These are phyloP conservation scores for Pichia kluyveri DNA, from an alignment of 805 yeast genomes.

Conservation along the genomic window DNA sequence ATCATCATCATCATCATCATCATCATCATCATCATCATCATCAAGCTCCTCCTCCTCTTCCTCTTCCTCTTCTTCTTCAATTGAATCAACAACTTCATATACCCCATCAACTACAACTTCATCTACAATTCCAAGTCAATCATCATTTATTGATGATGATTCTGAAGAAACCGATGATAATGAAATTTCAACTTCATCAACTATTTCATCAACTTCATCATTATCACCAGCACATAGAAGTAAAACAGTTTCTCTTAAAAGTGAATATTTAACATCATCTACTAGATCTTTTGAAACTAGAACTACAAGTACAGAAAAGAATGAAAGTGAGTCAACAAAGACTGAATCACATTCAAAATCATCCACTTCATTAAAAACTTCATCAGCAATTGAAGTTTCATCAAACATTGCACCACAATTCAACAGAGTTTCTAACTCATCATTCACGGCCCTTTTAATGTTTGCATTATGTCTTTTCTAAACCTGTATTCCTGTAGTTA, in stretches of 20 bases:
- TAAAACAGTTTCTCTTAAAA: conserved; percentile 1
- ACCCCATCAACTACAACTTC: neutral
- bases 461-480: neutral
- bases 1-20: conserved; percentile 10
- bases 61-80: conserved; percentile 1
- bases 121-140: neutral
- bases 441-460: neutral
- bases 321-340: neutral
- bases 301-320: neutral
- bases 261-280: neutral
- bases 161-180: neutral
- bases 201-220: neutral
- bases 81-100: neutral
- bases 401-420: neutral
- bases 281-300: neutral
- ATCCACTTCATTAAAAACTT: neutral
- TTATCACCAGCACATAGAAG: too few relatives aligned
- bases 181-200: neutral
- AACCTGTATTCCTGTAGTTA: neutral
- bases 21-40: conserved; percentile 13
- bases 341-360: neutral
- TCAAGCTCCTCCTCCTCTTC: conserved; percentile 3
- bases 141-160: neutral
- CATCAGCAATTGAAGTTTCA: neutral
- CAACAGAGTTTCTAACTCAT: neutral